Percentiles rank a stretch among this genome's conserved stretches.
Conservation (phyloP, 768 basidiomycete genomes). For the Baorangia bicolor region DNA sequence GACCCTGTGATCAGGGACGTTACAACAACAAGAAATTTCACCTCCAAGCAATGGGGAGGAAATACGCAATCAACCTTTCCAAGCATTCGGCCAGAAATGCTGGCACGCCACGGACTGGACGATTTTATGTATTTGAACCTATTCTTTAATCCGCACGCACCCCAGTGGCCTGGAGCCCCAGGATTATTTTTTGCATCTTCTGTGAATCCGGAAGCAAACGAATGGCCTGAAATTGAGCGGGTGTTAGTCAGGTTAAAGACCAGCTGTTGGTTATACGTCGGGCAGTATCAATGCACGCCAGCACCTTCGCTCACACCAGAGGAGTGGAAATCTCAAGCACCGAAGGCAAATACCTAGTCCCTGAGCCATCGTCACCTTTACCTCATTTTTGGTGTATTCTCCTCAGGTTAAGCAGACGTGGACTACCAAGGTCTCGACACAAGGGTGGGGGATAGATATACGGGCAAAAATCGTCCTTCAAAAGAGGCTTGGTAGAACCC, state of each 20-base stretch:
- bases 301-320: conserved; percentile 8
- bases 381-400: not conserved
- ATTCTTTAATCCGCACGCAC: conserved; percentile 18
- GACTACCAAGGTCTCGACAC: conserved; percentile 14
- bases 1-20: conserved; percentile 18
- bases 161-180: conserved; percentile 15
- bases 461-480: conserved; percentile 18
- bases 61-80: conserved; percentile 17
- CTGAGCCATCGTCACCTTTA: not conserved
- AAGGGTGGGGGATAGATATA: conserved; percentile 8
- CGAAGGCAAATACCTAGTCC: not conserved
- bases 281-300: conserved; percentile 18
- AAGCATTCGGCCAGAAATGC: conserved; percentile 4
- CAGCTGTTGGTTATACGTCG: conserved; percentile 18
- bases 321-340: conserved; percentile 18
- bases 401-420: conserved; percentile 22
- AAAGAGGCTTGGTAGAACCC: conserved; percentile 15
- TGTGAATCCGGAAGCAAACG: not conserved
- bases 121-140: conserved; percentile 23
- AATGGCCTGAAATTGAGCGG: conserved; percentile 1
- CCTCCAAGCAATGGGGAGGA: conserved; percentile 20
- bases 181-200: conserved; percentile 18
- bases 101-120: conserved; percentile 13
- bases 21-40: conserved; percentile 15
- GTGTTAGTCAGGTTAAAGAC: conserved; percentile 11